Conservation (phyloP, 2,329 filamentous ascomycete species). For the Colletotrichum brevisporum region DNA sequence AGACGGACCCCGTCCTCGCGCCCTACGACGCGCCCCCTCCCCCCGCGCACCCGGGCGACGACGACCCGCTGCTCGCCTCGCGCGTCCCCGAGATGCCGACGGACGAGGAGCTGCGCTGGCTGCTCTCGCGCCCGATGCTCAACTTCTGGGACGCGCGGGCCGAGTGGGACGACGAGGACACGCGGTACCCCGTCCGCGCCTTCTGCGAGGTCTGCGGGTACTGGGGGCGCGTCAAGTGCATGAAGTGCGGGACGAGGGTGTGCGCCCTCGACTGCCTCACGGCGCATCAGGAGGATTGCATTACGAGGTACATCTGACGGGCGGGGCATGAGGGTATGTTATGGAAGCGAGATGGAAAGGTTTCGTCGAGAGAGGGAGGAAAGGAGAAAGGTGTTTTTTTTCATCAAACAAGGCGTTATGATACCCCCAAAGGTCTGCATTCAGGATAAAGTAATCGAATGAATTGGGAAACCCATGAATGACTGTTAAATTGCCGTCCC, state of each 20-base stretch:
- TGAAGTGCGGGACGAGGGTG: constrained; percentile 83
- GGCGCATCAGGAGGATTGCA: constrained; percentile 79
- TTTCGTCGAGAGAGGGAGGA: too few species aligned
- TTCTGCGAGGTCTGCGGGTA: constrained; percentile 89
- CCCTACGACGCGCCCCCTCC: constrained; percentile 52
- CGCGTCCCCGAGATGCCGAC: constrained; percentile 71
- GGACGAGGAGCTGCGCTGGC: constrained; percentile 72
- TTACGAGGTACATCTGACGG: constrained; percentile 67
- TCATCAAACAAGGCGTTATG: constrained; percentile 14
- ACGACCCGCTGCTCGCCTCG: constrained; percentile 71
- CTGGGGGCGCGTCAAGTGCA: constrained; percentile 82
- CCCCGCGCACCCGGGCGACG: constrained; percentile 62
- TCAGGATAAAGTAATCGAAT: constrained; percentile 1
- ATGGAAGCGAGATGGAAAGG: too few species aligned
- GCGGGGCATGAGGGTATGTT: too few species aligned
- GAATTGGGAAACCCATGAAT: not conserved
- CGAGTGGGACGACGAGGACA: constrained; percentile 56
- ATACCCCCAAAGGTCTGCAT: constrained; percentile 25
- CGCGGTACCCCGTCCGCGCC: constrained; percentile 68
- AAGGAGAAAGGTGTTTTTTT: not conserved
- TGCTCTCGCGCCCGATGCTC: constrained; percentile 76
- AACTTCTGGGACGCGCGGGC: constrained; percentile 76
- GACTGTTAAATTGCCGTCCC: not conserved
- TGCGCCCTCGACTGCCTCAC: constrained; percentile 83
- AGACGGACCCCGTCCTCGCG: constrained; percentile 49